phyloP scores from a whole-genome alignment of 2,329 filamentous ascomycete species.

The Geosmithia morbida region DNA sequence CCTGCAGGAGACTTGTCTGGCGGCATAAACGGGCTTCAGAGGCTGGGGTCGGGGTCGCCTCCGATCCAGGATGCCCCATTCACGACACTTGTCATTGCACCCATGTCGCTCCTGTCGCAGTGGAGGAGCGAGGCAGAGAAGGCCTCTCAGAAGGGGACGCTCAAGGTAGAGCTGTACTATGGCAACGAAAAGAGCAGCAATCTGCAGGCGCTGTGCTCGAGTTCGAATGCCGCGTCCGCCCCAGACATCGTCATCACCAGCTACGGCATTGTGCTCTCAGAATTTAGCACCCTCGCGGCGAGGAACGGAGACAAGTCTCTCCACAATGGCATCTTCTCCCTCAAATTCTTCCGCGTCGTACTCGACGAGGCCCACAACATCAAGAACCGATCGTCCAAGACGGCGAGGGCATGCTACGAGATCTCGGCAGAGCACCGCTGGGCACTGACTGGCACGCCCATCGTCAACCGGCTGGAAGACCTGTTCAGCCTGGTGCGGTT shows the following conservation, averaged over 20 bases:
- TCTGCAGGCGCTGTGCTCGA: constrained; percentile 64
- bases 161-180: constrained; percentile 85
- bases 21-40: constrained; percentile 46
- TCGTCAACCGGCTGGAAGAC: constrained; percentile 91
- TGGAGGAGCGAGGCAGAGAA: constrained; percentile 95
- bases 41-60: constrained; percentile 41
- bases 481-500: constrained; percentile 88
- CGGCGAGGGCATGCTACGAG: constrained; percentile 88
- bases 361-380: constrained; percentile 92
- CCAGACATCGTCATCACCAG: constrained; percentile 91
- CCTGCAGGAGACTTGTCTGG: constrained; percentile 10
- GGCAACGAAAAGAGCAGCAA: constrained; percentile 72
- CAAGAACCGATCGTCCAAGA: constrained; percentile 83
- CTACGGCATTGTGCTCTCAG: constrained; percentile 82
- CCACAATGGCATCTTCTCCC: constrained; percentile 68
- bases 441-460: constrained; percentile 89
- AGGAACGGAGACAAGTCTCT: constrained; percentile 49
- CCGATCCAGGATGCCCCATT: constrained; percentile 58
- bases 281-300: constrained; percentile 59
- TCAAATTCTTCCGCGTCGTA: constrained; percentile 91
- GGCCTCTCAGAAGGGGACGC: constrained; percentile 68
- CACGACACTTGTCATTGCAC: constrained; percentile 89
- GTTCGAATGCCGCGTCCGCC: constrained; percentile 56
- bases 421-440: constrained; percentile 75
- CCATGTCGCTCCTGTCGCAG: constrained; percentile 90